These are phyloP conservation scores for Hortaea sp. DNA, from an alignment of 2,329 filamentous ascomycete species.

Conservation along the genomic window DNA sequence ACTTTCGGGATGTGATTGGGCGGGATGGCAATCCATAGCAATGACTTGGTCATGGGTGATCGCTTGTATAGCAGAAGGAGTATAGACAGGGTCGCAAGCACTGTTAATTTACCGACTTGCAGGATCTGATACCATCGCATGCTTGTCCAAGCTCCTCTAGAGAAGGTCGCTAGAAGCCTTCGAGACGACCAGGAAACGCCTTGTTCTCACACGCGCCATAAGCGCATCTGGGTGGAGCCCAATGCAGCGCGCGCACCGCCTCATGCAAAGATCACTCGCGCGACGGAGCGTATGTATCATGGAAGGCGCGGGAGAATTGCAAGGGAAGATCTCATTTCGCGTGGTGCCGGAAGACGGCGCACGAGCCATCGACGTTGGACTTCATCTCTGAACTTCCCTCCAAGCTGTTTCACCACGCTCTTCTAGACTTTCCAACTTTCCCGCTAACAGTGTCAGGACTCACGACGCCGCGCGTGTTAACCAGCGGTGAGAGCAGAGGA, in stretches of 20 bases:
- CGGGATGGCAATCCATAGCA: too few relatives aligned
- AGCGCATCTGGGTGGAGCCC: not conserved
- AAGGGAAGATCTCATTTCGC: not conserved
- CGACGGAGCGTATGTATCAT: not conserved
- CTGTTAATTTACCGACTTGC: not conserved
- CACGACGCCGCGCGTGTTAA: too few relatives aligned
- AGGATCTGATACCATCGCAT: not conserved
- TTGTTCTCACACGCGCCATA: not conserved
- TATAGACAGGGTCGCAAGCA: not conserved
- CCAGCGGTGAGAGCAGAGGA: too few relatives aligned
- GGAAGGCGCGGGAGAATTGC: not conserved
- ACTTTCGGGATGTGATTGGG: too few relatives aligned
- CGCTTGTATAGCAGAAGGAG: not conserved
- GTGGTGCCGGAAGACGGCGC: not conserved
- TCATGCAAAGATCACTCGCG: not conserved
- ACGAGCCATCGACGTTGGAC: not conserved
- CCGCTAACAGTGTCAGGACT: not conserved
- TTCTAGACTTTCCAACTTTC: not conserved
- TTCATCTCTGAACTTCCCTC: not conserved
- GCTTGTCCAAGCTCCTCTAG: not conserved
- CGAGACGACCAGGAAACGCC: not conserved
- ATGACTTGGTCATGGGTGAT: too few relatives aligned
- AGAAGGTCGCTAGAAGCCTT: conserved; percentile 5
- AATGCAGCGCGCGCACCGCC: conserved; percentile 2
- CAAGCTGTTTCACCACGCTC: not conserved